Evolutionary conservation across 768 basidiomycete genomes (phyloP).

Genomic region (Antrodiella citrinella): DNA sequence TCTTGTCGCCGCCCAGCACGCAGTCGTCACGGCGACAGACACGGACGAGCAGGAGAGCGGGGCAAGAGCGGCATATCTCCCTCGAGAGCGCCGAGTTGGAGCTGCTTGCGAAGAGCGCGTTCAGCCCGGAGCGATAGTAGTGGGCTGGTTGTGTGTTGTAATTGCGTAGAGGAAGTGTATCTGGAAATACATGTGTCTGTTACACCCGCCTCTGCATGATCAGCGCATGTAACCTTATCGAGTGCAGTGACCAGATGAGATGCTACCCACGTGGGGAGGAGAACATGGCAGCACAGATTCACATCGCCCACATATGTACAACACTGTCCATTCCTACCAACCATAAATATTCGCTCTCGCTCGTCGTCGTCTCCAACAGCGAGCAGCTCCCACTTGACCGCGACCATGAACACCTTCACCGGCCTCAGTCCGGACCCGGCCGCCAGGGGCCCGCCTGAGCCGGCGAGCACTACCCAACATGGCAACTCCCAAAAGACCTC

Average conservation of each 20-base stretch:
- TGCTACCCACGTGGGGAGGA: background rate
- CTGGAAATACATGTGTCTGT: background rate
- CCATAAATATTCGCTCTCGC: background rate
- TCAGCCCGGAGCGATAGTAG: slow-evolving; percentile 3
- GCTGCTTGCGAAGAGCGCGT: slow-evolving; percentile 22
- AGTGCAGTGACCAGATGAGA: background rate
- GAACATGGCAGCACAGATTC: slow-evolving; percentile 3
- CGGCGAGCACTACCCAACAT: slow-evolving; percentile 13
- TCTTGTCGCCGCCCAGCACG: slow-evolving; percentile 12
- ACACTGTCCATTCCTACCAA: background rate
- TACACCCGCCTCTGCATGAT: background rate
- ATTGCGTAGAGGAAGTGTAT: background rate
- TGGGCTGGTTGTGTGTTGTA: background rate
- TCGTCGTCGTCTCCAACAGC: slow-evolving; percentile 11
- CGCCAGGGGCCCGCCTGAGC: slow-evolving; percentile 5
- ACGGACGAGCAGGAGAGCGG: slow-evolving; percentile 44
- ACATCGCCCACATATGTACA: background rate
- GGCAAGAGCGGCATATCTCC: slow-evolving; percentile 36
- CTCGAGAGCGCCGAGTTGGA: slow-evolving; percentile 31
- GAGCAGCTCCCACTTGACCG: slow-evolving; percentile 8
- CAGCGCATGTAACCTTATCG: background rate
- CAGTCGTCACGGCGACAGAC: slow-evolving; percentile 30
- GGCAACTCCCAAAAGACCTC: slow-evolving; percentile 19
- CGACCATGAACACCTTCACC: background rate
- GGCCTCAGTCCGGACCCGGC: background rate